A percentile compares a stretch with the other conserved stretches of the same genome.
Evolutionary conservation across 768 basidiomycete species (phyloP).

Genomic region (Lactifluus hygrophoroides): DNA sequence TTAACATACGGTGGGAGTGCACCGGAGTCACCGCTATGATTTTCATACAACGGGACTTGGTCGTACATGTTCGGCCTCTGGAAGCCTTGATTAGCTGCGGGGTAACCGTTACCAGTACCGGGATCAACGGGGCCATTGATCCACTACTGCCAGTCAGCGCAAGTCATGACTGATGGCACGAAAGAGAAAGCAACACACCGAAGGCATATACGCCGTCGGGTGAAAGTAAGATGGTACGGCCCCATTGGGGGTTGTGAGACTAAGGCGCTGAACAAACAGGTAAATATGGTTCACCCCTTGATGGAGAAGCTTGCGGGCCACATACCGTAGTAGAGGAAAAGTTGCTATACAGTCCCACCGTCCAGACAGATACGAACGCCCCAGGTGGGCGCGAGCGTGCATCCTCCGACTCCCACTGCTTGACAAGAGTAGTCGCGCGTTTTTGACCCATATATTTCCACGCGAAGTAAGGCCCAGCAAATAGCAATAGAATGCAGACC

Average conservation of each 20-base stretch:
- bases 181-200: slow-evolving; percentile 26
- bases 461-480: slow-evolving; percentile 34
- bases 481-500: slow-evolving; percentile 32
- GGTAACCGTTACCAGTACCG: not conserved
- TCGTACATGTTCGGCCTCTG: slow-evolving; percentile 28
- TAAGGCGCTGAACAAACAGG: slow-evolving; percentile 29
- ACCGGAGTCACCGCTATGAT: slow-evolving; percentile 26
- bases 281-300: not conserved
- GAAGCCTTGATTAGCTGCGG: slow-evolving; percentile 5
- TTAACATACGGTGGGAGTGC: slow-evolving; percentile 24
- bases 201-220: slow-evolving; percentile 35
- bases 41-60: slow-evolving; percentile 37
- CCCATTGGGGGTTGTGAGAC: slow-evolving; percentile 31
- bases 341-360: slow-evolving; percentile 33
- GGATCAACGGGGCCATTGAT: slow-evolving; percentile 34
- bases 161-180: not conserved
- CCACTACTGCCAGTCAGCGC: slow-evolving; percentile 26
- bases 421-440: slow-evolving; percentile 31
- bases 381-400: slow-evolving; percentile 23
- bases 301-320: not conserved
- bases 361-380: slow-evolving; percentile 33
- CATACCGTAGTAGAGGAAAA: slow-evolving; percentile 32
- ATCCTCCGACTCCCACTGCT: slow-evolving; percentile 37
- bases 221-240: slow-evolving; percentile 32
- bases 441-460: slow-evolving; percentile 40